Evolutionary conservation across 805 yeast genomes (phyloP), one percentile per base, ranked within the genome.

Genomic region (Pichia phayaonensis): DNA sequence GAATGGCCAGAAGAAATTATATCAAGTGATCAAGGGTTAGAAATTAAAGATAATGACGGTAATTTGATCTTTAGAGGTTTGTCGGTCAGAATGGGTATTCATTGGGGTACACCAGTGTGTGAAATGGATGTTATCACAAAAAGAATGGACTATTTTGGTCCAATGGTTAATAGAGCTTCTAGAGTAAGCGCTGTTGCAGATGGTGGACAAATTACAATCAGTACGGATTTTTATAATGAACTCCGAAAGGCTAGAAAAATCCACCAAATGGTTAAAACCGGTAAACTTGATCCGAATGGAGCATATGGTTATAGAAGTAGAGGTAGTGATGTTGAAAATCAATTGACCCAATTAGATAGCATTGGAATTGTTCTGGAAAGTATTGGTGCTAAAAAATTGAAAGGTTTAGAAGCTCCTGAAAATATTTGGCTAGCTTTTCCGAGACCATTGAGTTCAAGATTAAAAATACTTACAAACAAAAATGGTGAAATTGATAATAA

Each of bases 131-230:
- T 92, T 53, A 90, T 90, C 48, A 94, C 99, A 0, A 81, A 90
- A 58, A 81, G 99, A 72, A 94, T 94, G 99, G 99, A 94, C 69
- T 94, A 94, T 67, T 86, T 94, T 60, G 99, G 99, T 0, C 99
- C 99, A 0, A 90, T 94, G 90, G 99, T 94, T 31, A 94, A 94
- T 61, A 76, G 96, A 47, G 88, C 99, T 1, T 84, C 98, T 1
- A 77, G 99, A 60, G 92, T 94, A 24, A 84, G 90, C 62, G 86
- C 96, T 8, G 86, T 88, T 46, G 99, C 99, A 0, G 96, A 89
- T 66, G 99, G 99, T 53, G 99, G 99, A n/a, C 97, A 92, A 66
- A 87, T 92, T 27, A 82, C 96, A 0, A 76, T 90, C 50, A 85
- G 95, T 60, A 75, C 82, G 8, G 97, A 92, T 65, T 87, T 89